Evolutionary conservation across 2,329 filamentous ascomycete genomes (phyloP), one percentile per base, ranked within the genome.

Genomic region (Colletotrichum chlorophyti): DNA sequence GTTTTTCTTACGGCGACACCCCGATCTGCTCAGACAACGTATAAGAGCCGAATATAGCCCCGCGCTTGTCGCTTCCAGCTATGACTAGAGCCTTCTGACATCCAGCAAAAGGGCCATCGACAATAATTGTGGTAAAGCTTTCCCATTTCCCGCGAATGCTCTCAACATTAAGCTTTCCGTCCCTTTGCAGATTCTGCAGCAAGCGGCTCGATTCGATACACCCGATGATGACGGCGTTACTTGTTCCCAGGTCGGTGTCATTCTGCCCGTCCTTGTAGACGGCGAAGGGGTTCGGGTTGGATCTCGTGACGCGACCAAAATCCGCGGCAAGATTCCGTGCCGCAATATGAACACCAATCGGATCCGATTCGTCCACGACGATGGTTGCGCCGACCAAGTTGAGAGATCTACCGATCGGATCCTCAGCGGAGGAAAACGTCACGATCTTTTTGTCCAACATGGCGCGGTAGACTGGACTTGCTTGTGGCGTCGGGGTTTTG

Each of bases 11-110:
- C 64, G 84, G 85, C 1, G 84, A 87, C 9, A 87, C 81, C 23
- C 84, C 84, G 41, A 86, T 85, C 64, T 87, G 84, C 65, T 87
- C 83, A 0, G 83, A 84, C 21, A 88, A 65, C 40, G 83, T 81
- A 66, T 88, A 87, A 10, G 83, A 72, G 14, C 83, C 84, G 61
- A 82, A 87, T 32, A 87, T 83, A 0, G 82, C 76, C 24, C 83
- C 84, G 57, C 84, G 75, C 52, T 83, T 83, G 68, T 87, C 83
- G 64, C 80, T 83, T 12, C 81, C 83, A 37, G 78, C 80, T 67
- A 87, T 83, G 7, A 86, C 78, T 15, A 87, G 70, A 1, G 83
- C 83, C 47, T 71, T 71, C 7, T 71, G 26, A 79, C 75, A 24
- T 76, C 79, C 5, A 76, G 70, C 17, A 79, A 66, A 1, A 82